Percentiles rank a stretch among this genome's conserved stretches.
Conservation (phyloP, 306 rosid genomes). For the Adenanthera pavonina region DNA sequence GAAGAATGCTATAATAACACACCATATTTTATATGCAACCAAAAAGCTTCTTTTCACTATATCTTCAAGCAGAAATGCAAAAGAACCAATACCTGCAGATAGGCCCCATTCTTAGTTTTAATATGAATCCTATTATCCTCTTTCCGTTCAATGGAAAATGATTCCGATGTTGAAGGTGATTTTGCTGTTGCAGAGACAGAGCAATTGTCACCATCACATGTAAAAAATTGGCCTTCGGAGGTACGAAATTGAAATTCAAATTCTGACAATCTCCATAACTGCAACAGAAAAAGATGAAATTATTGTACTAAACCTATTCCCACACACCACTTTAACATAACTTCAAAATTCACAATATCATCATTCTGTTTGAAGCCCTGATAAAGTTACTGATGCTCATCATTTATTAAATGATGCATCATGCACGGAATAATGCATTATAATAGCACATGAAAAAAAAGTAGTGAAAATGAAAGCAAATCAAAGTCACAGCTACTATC, state of each 20-base stretch:
- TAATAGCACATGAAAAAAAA: constrained; percentile 24
- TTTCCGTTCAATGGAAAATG: constrained; percentile 64
- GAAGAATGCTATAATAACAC: constrained; percentile 6
- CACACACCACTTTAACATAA: constrained; percentile 2
- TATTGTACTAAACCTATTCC: constrained; percentile 26
- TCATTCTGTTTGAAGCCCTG: background rate
- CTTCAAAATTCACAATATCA: constrained; percentile 13
- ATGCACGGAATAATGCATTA: background rate
- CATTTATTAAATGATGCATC: constrained; percentile 21
- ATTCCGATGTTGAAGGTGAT: constrained; percentile 60
- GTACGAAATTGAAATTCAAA: constrained; percentile 76
- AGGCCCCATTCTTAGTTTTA: constrained; percentile 58
- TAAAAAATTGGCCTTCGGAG: constrained; percentile 71
- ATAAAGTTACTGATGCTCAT: background rate
- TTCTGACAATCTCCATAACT: constrained; percentile 86
- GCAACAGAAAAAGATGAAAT: constrained; percentile 33
- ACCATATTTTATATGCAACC: constrained; percentile 21
- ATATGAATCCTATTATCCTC: constrained; percentile 66
- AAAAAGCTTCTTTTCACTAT: constrained; percentile 8
- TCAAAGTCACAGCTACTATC: constrained; percentile 20
- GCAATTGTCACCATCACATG: constrained; percentile 69
- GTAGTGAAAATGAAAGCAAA: constrained; percentile 8
- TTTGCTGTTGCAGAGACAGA: constrained; percentile 66
- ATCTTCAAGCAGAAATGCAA: constrained; percentile 25
- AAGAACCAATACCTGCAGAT: constrained; percentile 69